phyloP scores from a whole-genome alignment of 352 stramenopile species.

The Phytopythium chamaehyphon region DNA sequence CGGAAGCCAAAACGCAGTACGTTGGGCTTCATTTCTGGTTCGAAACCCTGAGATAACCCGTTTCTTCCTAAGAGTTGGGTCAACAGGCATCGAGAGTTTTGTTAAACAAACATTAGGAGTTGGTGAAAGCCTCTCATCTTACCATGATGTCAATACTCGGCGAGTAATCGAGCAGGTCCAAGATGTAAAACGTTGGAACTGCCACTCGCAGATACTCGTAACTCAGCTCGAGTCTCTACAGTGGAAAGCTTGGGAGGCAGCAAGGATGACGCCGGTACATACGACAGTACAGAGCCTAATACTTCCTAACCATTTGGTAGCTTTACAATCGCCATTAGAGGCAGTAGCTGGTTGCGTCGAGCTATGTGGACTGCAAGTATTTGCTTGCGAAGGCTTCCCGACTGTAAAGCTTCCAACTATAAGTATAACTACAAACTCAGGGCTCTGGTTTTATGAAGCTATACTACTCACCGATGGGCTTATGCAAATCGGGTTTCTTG shows the following conservation, averaged over 20 bases:
- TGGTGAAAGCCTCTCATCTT: background rate
- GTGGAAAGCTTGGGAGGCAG: conserved; percentile 12
- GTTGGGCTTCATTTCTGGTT: background rate
- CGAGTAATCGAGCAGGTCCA: background rate
- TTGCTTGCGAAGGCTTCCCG: conserved; percentile 74
- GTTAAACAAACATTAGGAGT: too few species aligned
- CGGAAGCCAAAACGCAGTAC: background rate
- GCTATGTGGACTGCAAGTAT: conserved; percentile 46
- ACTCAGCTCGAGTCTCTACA: conserved; percentile 28
- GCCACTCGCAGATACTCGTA: background rate
- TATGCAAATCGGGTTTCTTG: conserved; percentile 93
- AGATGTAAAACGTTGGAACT: background rate
- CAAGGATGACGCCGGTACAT: background rate
- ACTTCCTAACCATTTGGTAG: background rate
- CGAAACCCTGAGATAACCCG: conserved; percentile 7
- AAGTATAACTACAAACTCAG: conserved; percentile 44
- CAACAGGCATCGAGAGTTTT: too few species aligned
- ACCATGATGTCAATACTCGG: background rate
- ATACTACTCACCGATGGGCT: conserved; percentile 85
- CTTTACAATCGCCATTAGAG: conserved; percentile 21
- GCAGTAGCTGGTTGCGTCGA: conserved; percentile 69
- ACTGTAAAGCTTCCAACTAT: conserved; percentile 55
- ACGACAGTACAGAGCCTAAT: background rate
- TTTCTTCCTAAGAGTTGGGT: background rate
- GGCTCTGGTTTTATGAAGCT: conserved; percentile 91